A percentile compares a stretch with the other conserved stretches of the same genome.
These are phyloP conservation scores for Leavenworthia alabamica DNA, from an alignment of 345 rosid genomes.

Conservation along the genomic window DNA sequence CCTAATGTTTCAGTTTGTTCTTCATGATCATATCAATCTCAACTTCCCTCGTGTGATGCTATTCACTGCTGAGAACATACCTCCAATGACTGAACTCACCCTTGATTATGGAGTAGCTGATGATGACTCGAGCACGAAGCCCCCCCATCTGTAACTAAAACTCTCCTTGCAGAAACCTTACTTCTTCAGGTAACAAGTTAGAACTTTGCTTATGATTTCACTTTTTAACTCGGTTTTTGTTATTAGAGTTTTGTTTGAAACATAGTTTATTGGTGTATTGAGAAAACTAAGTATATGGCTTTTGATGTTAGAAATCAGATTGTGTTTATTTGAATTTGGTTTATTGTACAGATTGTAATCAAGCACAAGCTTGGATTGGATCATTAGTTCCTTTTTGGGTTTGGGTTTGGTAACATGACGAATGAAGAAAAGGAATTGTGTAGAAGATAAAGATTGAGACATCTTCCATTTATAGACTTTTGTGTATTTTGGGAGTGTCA, in stretches of 20 bases:
- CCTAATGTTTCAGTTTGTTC: conserved; percentile 71
- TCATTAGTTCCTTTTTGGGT: not conserved
- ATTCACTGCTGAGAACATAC: conserved; percentile 80
- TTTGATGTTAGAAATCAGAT: not conserved
- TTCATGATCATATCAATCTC: conserved; percentile 76
- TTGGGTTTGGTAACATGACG: conserved; percentile 8
- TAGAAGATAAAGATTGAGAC: conserved; percentile 10
- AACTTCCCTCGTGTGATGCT: conserved; percentile 94
- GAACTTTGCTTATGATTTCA: not conserved
- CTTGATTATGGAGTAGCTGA: conserved; percentile 88
- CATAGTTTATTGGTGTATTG: not conserved
- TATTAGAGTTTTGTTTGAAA: not conserved
- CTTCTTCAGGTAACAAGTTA: no score
- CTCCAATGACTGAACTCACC: conserved; percentile 84
- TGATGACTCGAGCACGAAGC: conserved; percentile 70
- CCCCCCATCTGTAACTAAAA: conserved; percentile 66
- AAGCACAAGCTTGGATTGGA: not conserved
- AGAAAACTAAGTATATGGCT: not conserved
- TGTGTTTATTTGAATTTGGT: not conserved
- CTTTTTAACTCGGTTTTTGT: not conserved
- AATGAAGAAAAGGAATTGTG: conserved; percentile 14
- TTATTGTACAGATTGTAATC: conserved; percentile 11
- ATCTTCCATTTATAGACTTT: no score
- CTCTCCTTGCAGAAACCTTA: no score
- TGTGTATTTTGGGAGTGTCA: conserved; percentile 1